Evolutionary conservation across 768 basidiomycete genomes (phyloP).

Genomic region (Lactarius trivialis): DNA sequence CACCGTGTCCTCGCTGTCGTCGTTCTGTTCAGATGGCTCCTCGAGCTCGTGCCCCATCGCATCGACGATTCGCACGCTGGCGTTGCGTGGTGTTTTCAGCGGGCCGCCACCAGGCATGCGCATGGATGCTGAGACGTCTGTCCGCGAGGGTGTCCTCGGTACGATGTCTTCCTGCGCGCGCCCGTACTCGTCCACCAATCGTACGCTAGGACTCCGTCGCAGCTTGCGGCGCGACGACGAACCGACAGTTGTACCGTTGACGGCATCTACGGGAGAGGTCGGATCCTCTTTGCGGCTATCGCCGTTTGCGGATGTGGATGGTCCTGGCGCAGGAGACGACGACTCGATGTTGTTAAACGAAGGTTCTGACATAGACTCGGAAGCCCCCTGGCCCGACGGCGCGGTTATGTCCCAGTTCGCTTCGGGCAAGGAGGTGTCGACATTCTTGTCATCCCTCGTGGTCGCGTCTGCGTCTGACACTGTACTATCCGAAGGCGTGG

Average conservation of each 20-base stretch:
- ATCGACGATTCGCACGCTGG: conserved; percentile 56
- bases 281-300: background rate
- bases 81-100: conserved; percentile 29
- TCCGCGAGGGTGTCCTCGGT: conserved; percentile 21
- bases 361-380: conserved; percentile 18
- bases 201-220: conserved; percentile 47
- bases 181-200: conserved; percentile 70
- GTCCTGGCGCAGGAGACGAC: conserved; percentile 13
- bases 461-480: conserved; percentile 25
- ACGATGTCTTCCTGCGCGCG: conserved; percentile 1
- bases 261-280: conserved; percentile 22
- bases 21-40: conserved; percentile 25
- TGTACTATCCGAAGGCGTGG: conserved; percentile 30
- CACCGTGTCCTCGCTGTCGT: conserved; percentile 23
- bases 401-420: conserved; percentile 9
- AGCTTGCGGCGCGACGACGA: conserved; percentile 31
- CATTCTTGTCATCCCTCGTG: background rate
- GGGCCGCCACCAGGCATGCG: conserved; percentile 19
- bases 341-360: conserved; percentile 20
- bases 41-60: conserved; percentile 61
- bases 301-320: background rate
- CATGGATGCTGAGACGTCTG: conserved; percentile 18
- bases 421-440: background rate
- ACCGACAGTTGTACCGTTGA: conserved; percentile 4
- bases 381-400: background rate